Base-by-base conservation (phyloP, 1,284 basidiomycete species). In the Pseudomicrostroma phylloplanum region DNA sequence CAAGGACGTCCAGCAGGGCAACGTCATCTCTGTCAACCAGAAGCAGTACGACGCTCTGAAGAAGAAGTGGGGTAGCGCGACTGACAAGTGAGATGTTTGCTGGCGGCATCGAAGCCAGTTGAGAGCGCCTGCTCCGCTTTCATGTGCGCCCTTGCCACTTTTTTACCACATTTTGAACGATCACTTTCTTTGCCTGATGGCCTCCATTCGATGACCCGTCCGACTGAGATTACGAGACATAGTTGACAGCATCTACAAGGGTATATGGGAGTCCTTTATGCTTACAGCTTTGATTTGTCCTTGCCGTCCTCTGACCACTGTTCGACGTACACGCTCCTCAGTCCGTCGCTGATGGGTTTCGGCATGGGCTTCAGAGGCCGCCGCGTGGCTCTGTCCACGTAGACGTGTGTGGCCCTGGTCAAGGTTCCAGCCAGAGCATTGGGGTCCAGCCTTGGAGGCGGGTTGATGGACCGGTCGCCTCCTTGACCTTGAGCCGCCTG, bases 321-420 rank as follows among this genome's bases (percentile, higher is more conserved):
- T 23, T 48, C 12, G 23, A 54, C 51, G 7, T 26, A 23, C 51
- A 54, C 51, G 13, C 21, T 25, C 51, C 25, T 21, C 51, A 54
- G 26, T 15, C 51, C 51, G 21, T 54, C 25, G 13, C 51, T 26
- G 26, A 54, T 54, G 21, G 15, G 21, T 19, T 19, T 25, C 13
- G 51, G 51, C 51, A 54, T 54, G 3, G 51, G 51, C 25, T 25
- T 17, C 13, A 54, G 21, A 25, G 51, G 51, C 23, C 51, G 15
- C 13, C 51, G 51, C 6, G n/a, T 54, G 21, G 19, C 21, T 25
- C 51, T 19, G 13, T 54, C 51, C 15, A 54, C 51, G 21, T 54
- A 54, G 25, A 54, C 51, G 25, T 54, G 51, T 25, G 51, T 54
- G 19, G 51, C 51, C 6, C 51, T 17, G n/a, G 51, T 54, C 15